Conservation (phyloP, 805 yeast genomes). For the Saturnispora dispora region DNA sequence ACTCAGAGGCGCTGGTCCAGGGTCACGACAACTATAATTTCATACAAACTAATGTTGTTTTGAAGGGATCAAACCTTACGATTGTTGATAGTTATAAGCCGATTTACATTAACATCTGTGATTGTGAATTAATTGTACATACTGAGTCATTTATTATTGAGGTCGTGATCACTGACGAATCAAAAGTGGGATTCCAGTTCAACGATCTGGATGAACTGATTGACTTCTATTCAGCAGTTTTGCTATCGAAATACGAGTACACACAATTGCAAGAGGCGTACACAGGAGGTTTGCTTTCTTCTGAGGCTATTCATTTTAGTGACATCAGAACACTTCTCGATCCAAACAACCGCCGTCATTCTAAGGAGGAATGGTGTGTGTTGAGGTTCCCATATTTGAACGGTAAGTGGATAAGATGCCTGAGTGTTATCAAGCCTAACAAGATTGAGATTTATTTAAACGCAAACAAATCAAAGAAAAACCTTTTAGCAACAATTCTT, state of each 20-base stretch:
- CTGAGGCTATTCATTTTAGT: constrained; percentile 45
- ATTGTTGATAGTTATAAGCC: constrained; percentile 35
- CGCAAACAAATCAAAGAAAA: constrained; percentile 40
- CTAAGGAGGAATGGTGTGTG: constrained; percentile 53
- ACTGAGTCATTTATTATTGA: constrained; percentile 8
- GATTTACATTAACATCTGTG: constrained; percentile 44
- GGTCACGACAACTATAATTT: constrained; percentile 13
- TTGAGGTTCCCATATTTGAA: constrained; percentile 50
- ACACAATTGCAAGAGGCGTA: constrained; percentile 50
- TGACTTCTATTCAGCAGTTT: constrained; percentile 35
- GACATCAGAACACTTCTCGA: constrained; percentile 53
- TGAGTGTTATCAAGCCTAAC: constrained; percentile 40
- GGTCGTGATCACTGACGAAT: constrained; percentile 21
- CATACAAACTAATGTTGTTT: constrained; percentile 21
- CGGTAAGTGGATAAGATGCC: constrained; percentile 51
- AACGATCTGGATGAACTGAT: constrained; percentile 22
- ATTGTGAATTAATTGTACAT: constrained; percentile 25
- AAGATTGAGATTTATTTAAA: constrained; percentile 44
- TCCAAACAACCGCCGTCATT: constrained; percentile 34
- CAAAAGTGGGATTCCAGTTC: constrained; percentile 19
- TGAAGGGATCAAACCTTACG: constrained; percentile 46
- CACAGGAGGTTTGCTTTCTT: constrained; percentile 54
- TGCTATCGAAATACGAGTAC: constrained; percentile 48
- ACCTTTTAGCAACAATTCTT: constrained; percentile 41
- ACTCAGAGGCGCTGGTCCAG: background rate